Conservation (phyloP, 257 asterid species). For the Lithospermum erythrorhizon region DNA sequence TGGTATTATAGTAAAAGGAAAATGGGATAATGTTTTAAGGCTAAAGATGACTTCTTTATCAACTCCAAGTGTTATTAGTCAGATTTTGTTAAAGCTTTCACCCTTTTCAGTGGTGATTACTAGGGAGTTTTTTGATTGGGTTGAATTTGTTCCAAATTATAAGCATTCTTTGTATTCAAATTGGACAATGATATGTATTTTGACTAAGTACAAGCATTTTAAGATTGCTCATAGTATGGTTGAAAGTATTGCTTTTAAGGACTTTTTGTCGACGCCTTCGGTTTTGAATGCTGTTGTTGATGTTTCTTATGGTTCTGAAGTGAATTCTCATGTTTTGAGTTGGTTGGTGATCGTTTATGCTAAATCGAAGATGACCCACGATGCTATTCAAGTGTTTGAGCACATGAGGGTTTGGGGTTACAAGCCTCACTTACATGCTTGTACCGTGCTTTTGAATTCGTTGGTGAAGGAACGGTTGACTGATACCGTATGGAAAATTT, state of each 20-base stretch:
- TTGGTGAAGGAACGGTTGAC: constrained; percentile 65
- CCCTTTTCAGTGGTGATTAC: constrained; percentile 29
- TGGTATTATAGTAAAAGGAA: constrained; percentile 55
- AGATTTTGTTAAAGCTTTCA: constrained; percentile 40
- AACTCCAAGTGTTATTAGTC: constrained; percentile 48
- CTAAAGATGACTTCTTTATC: constrained; percentile 53
- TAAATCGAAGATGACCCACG: constrained; percentile 47
- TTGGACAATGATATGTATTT: constrained; percentile 76
- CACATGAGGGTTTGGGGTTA: constrained; percentile 62
- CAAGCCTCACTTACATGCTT: constrained; percentile 74
- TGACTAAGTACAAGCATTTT: constrained; percentile 55
- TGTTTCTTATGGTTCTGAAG: constrained; percentile 31
- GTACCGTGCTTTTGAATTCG: constrained; percentile 66
- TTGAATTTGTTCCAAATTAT: constrained; percentile 54
- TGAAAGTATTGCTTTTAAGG: constrained; percentile 51
- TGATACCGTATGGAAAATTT: constrained; percentile 57
- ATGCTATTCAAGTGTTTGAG: constrained; percentile 77
- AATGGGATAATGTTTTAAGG: constrained; percentile 54
- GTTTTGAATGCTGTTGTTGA: constrained; percentile 63
- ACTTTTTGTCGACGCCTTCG: constrained; percentile 67
- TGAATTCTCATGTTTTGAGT: constrained; percentile 75
- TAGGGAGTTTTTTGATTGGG: constrained; percentile 80
- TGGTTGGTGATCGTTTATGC: constrained; percentile 86
- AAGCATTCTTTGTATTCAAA: constrained; percentile 60
- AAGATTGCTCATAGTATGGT: constrained; percentile 59